Percentiles rank a stretch among this genome's conserved stretches.
These are phyloP conservation scores for Penicillium taxi DNA, from an alignment of 495 filamentous ascomycete species.

Conservation along the genomic window DNA sequence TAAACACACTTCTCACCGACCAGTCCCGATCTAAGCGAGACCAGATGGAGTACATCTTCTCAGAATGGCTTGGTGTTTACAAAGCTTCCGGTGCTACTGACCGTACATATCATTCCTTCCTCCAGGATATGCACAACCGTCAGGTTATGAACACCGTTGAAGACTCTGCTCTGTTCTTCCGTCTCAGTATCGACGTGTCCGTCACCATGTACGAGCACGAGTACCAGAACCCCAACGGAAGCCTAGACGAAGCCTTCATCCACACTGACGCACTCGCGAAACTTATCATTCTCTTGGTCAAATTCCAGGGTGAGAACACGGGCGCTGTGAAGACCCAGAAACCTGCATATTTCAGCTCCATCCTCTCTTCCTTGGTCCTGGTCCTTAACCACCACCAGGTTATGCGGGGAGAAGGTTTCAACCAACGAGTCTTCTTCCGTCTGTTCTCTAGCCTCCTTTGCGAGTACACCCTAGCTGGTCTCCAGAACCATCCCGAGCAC, in stretches of 20 bases:
- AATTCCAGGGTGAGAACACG: constrained; percentile 53
- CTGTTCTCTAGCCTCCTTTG: constrained; percentile 80
- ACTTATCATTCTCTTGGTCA: constrained; percentile 66
- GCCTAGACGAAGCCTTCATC: constrained; percentile 61
- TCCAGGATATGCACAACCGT: constrained; percentile 71
- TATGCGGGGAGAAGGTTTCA: constrained; percentile 73
- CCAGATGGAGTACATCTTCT: constrained; percentile 89
- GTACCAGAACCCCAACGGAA: constrained; percentile 48
- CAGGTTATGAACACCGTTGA: constrained; percentile 63
- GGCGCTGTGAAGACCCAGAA: constrained; percentile 53
- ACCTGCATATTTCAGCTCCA: constrained; percentile 60
- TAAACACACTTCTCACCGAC: constrained; percentile 41
- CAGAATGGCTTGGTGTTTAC: constrained; percentile 84
- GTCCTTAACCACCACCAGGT: constrained; percentile 80
- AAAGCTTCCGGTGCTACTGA: constrained; percentile 63
- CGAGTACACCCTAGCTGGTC: constrained; percentile 46
- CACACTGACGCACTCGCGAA: constrained; percentile 82
- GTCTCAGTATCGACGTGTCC: constrained; percentile 71
- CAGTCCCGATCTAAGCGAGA: constrained; percentile 52
- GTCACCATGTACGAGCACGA: constrained; percentile 68
- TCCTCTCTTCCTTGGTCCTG: constrained; percentile 66
- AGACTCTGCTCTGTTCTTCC: constrained; percentile 69
- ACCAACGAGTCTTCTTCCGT: constrained; percentile 83
- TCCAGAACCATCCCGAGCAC: constrained; percentile 48
- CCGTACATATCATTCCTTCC: constrained; percentile 65